phyloP scores from a whole-genome alignment of 2,329 filamentous ascomycete genomes.

The Colletotrichum neosansevieriae region DNA sequence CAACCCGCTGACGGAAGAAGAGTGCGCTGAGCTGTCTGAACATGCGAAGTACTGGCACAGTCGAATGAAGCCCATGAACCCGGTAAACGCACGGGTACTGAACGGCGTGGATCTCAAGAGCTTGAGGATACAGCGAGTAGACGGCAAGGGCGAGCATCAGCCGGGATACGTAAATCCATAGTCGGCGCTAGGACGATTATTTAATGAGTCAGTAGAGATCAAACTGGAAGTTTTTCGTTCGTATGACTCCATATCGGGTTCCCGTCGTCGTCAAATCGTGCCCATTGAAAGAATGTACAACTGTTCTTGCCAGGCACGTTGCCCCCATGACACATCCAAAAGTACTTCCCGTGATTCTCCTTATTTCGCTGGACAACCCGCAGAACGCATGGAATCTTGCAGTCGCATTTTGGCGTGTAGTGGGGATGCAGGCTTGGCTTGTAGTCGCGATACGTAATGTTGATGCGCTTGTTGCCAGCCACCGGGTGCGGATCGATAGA shows the following conservation, averaged over 20 bases:
- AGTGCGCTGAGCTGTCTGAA: conserved; percentile 50
- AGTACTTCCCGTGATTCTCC: conserved; percentile 83
- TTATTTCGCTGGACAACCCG: conserved; percentile 84
- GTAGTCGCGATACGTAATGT: conserved; percentile 94
- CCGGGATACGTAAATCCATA: conserved; percentile 57
- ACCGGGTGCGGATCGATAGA: conserved; percentile 88
- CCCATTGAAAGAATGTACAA: conserved; percentile 88
- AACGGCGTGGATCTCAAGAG: conserved; percentile 51
- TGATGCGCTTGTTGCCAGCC: conserved; percentile 84
- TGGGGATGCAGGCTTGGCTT: conserved; percentile 80
- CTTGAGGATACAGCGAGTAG: conserved; percentile 43
- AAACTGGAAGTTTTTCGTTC: conserved; percentile 5
- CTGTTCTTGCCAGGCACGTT: conserved; percentile 76
- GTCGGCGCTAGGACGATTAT: neutral
- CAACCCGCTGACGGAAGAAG: conserved; percentile 49
- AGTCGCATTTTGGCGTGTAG: conserved; percentile 82
- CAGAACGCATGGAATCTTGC: conserved; percentile 75
- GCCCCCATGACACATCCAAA: conserved; percentile 92
- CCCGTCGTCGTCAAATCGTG: conserved; percentile 87
- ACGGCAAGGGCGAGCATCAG: conserved; percentile 47
- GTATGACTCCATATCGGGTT: conserved; percentile 72
- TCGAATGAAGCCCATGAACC: conserved; percentile 37
- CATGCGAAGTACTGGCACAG: conserved; percentile 41
- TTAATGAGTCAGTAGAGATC: neutral
- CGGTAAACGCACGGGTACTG: conserved; percentile 56